Evolutionary conservation across 176 grass and related monocot genomes (phyloP).

Genomic region (Dactylis glomerata): DNA sequence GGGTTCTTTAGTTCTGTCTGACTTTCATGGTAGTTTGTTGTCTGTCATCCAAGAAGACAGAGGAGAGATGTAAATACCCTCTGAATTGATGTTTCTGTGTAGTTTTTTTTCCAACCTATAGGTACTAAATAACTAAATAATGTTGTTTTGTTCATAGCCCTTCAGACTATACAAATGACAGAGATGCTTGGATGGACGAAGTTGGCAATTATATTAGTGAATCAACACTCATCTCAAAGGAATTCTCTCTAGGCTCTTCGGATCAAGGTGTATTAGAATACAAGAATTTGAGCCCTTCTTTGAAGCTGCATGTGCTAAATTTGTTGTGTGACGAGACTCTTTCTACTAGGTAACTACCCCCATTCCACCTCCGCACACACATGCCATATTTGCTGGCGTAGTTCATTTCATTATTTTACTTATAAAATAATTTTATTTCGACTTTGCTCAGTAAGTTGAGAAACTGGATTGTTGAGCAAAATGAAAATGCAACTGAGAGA

Average conservation of each 20-base stretch:
- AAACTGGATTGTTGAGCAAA: constrained; percentile 62
- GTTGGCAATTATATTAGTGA: constrained; percentile 52
- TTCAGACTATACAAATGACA: constrained; percentile 47
- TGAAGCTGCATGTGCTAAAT: constrained; percentile 73
- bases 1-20: constrained; percentile 35
- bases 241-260: constrained; percentile 38
- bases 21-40: constrained; percentile 77
- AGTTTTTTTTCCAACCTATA: constrained; percentile 8
- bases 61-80: constrained; percentile 51
- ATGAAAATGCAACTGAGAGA: constrained; percentile 49
- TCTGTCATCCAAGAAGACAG: constrained; percentile 60
- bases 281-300: constrained; percentile 56
- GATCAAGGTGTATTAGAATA: constrained; percentile 51
- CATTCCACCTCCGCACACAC: not conserved
- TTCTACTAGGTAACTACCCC: constrained; percentile 56
- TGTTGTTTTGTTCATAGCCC: constrained; percentile 46
- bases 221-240: constrained; percentile 40
- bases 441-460: constrained; percentile 60
- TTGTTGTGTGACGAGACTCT: constrained; percentile 77
- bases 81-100: not conserved
- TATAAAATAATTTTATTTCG: constrained; percentile 28
- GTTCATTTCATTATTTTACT: constrained; percentile 14
- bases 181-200: constrained; percentile 56
- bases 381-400: constrained; percentile 16
- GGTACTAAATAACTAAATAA: constrained; percentile 19